Conservation (phyloP, 2,329 filamentous ascomycete genomes). For the Colletotrichum liaoningense region DNA sequence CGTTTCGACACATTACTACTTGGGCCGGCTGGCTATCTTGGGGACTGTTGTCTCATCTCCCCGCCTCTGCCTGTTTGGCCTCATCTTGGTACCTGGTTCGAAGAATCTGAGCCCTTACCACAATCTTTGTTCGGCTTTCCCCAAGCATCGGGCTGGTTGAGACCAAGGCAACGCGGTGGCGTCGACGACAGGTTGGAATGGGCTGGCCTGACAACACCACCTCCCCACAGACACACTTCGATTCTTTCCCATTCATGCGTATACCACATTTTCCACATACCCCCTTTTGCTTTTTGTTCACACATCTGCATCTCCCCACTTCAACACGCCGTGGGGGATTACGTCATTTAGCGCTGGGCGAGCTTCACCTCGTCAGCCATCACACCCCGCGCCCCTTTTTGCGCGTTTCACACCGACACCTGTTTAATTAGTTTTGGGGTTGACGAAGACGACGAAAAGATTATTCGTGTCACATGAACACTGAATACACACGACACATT, state of each 20-base stretch:
- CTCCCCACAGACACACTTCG: slow-evolving; percentile 4
- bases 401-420: slow-evolving; percentile 19
- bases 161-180: background rate
- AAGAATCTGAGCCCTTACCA: background rate
- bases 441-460: slow-evolving; percentile 4
- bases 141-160: background rate
- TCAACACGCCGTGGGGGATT: slow-evolving; percentile 33
- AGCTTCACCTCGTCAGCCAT: slow-evolving; percentile 28
- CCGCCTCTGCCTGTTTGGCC: background rate
- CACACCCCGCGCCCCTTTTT: slow-evolving; percentile 14
- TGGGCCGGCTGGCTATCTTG: slow-evolving; percentile 8
- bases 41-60: background rate
- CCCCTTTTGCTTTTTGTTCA: slow-evolving; percentile 19
- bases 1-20: slow-evolving; percentile 6
- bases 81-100: background rate
- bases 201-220: slow-evolving; percentile 34
- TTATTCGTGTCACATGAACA: background rate
- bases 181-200: slow-evolving; percentile 27
- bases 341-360: slow-evolving; percentile 22
- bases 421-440: slow-evolving; percentile 25
- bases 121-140: background rate
- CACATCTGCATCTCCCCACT: slow-evolving; percentile 32
- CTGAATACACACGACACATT: background rate
- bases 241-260: slow-evolving; percentile 34
- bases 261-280: slow-evolving; percentile 36